phyloP scores from a whole-genome alignment of 2,329 filamentous ascomycete species.

The Fusarium tupiense region DNA sequence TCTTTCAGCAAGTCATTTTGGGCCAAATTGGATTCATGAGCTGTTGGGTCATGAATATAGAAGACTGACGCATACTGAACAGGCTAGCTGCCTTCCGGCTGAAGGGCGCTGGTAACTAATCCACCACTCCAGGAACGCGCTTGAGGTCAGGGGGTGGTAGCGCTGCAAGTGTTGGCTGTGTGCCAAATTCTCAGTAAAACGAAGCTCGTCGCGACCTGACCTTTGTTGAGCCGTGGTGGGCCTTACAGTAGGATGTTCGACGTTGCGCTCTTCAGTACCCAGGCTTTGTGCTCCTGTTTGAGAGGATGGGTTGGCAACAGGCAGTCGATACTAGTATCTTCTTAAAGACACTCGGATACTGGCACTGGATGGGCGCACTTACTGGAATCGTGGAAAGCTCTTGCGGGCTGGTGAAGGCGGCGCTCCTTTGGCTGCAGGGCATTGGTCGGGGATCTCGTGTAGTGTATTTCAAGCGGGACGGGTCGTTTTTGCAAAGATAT shows the following conservation, averaged over 20 bases:
- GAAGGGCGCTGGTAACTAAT: background rate
- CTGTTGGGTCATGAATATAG: no score
- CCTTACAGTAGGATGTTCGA: no score
- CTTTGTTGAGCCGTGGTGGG: no score
- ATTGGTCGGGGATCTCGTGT: no score
- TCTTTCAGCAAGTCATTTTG: fast-evolving
- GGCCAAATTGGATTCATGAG: no score
- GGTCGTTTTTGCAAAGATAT: fast-evolving
- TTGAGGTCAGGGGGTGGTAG: background rate
- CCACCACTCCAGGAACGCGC: background rate
- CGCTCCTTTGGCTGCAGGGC: no score
- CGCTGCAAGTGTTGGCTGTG: fast-evolving
- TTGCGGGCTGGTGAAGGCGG: background rate
- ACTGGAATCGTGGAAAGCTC: background rate
- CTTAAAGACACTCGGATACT: no score
- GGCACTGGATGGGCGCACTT: no score
- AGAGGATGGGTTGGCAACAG: fast-evolving
- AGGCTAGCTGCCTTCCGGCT: background rate
- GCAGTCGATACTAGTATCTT: background rate
- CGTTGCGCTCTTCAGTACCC: background rate
- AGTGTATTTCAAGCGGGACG: background rate
- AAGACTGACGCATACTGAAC: no score
- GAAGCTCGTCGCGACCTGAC: background rate
- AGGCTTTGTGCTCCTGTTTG: background rate
- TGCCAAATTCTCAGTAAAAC: background rate